These are phyloP conservation scores for Adiantum capillusveneris DNA, from an alignment of 75 land plant genomes.

Conservation along the genomic window DNA sequence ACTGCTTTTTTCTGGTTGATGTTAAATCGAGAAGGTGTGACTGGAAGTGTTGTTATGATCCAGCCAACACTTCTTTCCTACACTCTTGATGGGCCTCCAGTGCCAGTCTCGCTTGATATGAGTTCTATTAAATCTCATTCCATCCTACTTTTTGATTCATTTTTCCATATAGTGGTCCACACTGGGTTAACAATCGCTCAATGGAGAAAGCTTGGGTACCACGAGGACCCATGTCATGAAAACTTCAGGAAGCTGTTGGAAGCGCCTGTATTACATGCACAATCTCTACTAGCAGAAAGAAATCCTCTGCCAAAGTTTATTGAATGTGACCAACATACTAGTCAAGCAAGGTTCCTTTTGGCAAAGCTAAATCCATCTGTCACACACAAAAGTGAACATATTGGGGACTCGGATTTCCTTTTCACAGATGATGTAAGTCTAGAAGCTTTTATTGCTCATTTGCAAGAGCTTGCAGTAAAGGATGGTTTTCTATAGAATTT, in stretches of 20 bases:
- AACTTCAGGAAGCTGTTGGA: slow-evolving; percentile 82
- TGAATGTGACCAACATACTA: slow-evolving; percentile 87
- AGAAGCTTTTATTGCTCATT: slow-evolving; percentile 83
- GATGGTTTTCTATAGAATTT: no score
- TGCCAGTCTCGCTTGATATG: slow-evolving; percentile 86
- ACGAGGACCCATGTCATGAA: slow-evolving; percentile 86
- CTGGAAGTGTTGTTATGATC: slow-evolving; percentile 85
- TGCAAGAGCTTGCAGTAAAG: slow-evolving; percentile 80
- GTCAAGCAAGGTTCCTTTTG: slow-evolving; percentile 92
- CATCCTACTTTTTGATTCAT: slow-evolving; percentile 91
- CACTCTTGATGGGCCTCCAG: slow-evolving; percentile 93
- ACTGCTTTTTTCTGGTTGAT: slow-evolving; percentile 86
- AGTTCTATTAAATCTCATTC: slow-evolving; percentile 73
- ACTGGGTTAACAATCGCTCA: slow-evolving; percentile 96
- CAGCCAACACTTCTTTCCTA: slow-evolving; percentile 94
- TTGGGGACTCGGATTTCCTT: slow-evolving; percentile 55
- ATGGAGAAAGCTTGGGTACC: slow-evolving; percentile 92
- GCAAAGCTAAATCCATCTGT: slow-evolving; percentile 93
- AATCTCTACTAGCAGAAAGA: slow-evolving; percentile 55
- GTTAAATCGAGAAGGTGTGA: slow-evolving; percentile 88
- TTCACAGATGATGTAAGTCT: slow-evolving; percentile 96
- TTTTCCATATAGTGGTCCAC: slow-evolving; percentile 86
- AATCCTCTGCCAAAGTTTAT: slow-evolving; percentile 80
- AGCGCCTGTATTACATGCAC: slow-evolving; percentile 79
- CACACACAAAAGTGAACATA: slow-evolving; percentile 56